Conservation (phyloP, 2,329 filamentous ascomycete species). For the Aureobasidium sp. region DNA sequence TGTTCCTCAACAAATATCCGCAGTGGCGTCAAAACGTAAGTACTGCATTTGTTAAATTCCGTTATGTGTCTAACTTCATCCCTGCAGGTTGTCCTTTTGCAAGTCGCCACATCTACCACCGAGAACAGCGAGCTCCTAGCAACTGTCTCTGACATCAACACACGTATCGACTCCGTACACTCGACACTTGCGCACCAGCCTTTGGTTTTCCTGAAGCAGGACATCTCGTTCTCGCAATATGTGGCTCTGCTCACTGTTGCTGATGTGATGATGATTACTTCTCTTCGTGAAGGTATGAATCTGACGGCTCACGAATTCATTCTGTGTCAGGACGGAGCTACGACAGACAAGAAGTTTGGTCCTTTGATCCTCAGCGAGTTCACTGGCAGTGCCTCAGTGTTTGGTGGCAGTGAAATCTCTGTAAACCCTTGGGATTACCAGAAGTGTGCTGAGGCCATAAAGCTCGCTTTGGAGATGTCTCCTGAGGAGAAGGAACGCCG, state of each 20-base stretch:
- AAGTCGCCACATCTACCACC: constrained; percentile 84
- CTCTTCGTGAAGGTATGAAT: constrained; percentile 95
- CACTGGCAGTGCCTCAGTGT: constrained; percentile 82
- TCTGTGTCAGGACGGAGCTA: constrained; percentile 80
- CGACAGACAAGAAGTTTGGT: constrained; percentile 72
- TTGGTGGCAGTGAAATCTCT: constrained; percentile 70
- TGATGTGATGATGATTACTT: constrained; percentile 89
- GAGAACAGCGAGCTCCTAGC: constrained; percentile 84
- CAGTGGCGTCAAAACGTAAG: constrained; percentile 69
- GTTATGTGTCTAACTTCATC: constrained; percentile 3
- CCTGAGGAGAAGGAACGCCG: constrained; percentile 65
- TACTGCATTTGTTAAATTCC: neutral
- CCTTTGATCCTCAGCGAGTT: constrained; percentile 92
- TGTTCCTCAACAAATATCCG: constrained; percentile 90
- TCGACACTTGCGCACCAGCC: constrained; percentile 89
- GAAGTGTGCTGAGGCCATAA: constrained; percentile 79
- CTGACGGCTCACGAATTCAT: constrained; percentile 91
- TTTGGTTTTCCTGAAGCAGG: constrained; percentile 88
- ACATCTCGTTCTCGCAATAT: constrained; percentile 88
- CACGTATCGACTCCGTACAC: constrained; percentile 84
- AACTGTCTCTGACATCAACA: constrained; percentile 87
- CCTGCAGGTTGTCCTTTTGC: constrained; percentile 72
- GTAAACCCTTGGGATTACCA: constrained; percentile 96
- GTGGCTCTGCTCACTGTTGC: constrained; percentile 85
- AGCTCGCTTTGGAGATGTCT: constrained; percentile 72